These are phyloP conservation scores for Wickerhamomyces sydowiorum DNA, from an alignment of 805 yeast genomes.

Conservation along the genomic window DNA sequence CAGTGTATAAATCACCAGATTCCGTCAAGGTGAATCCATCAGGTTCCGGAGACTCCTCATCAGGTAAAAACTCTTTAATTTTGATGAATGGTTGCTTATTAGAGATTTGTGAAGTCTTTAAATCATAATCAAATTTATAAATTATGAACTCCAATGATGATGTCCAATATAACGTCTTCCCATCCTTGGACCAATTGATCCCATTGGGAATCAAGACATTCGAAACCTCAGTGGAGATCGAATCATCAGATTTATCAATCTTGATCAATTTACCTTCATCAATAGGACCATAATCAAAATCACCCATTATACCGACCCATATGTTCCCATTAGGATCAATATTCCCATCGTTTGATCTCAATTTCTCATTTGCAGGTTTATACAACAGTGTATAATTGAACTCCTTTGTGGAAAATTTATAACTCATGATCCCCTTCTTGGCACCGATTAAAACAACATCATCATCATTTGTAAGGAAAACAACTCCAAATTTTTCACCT, in stretches of 20 bases:
- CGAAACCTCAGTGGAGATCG: slow-evolving; percentile 28
- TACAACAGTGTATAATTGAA: slow-evolving; percentile 36
- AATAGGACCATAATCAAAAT: slow-evolving; percentile 34
- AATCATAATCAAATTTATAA: slow-evolving; percentile 41
- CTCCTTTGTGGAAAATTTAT: slow-evolving; percentile 34
- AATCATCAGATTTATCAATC: slow-evolving; percentile 27
- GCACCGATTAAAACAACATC: slow-evolving; percentile 55
- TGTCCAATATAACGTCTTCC: slow-evolving; percentile 42
- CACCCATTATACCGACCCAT: slow-evolving; percentile 78
- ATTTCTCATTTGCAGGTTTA: slow-evolving; percentile 22
- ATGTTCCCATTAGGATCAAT: slow-evolving; percentile 73
- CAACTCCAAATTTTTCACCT: slow-evolving; percentile 57
- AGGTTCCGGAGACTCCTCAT: slow-evolving; percentile 50
- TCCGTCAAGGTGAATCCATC: slow-evolving; percentile 70
- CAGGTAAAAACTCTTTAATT: slow-evolving; percentile 22
- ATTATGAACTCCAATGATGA: slow-evolving; percentile 44
- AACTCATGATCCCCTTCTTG: slow-evolving; percentile 57
- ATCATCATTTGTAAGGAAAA: slow-evolving; percentile 53
- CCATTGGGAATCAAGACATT: slow-evolving; percentile 59
- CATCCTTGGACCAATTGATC: slow-evolving; percentile 44
- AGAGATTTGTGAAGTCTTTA: slow-evolving; percentile 27
- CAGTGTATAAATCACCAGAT: slow-evolving; percentile 49
- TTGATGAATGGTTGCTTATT: slow-evolving; percentile 36
- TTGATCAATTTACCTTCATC: slow-evolving; percentile 50
- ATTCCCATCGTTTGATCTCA: slow-evolving; percentile 79